Base-by-base conservation (phyloP, 2,329 filamentous ascomycete species). In the Dactylellina parvicollis region DNA sequence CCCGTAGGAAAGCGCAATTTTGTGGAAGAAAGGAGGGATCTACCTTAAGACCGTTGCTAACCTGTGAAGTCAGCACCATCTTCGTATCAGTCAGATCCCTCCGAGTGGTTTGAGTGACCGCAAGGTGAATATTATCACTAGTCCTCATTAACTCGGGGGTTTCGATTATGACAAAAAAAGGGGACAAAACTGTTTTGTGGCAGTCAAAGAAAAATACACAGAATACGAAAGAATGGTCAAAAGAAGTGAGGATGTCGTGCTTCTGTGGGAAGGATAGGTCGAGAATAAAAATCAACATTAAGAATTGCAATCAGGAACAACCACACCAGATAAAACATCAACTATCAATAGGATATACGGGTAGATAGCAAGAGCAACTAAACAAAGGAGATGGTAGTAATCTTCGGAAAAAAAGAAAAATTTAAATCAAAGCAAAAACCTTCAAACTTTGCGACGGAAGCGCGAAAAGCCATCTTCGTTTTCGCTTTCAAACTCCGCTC, bases 401-500 rank as follows among this genome's bases (percentile, higher is more conserved):
- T n/a, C n/a, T n/a, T n/a, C n/a, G n/a, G 47, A 49, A n/a, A 20
- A 46, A 28, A n/a, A 47, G 52, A 20, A 34, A 34, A 49, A 10
- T 3, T 40, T 22, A 34, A 40, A 49, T 26, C 26, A 65, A 55
- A 40, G n/a, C n/a, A 50, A 44, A 57, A 54, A 28, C 57, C 47
- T 44, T 59, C 59, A 34, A 30, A 71, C 49, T 42, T 40, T 72
- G 32, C 24, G 67, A 59, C 34, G 67, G 50, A 65, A 65, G 59
- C 54, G 67, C 47, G 30, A 50, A 71, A 72, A 57, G 42, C 40
- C 54, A 40, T 72, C 67, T 55, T 64, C 49, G 67, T 44, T 72
- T 66, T 65, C 59, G 61, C 60, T 65, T 72, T 72, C 59, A 72
- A 72, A 72, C 67, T 65, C 67, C 67, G 52, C 57, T 59, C 46